Evolutionary conservation across 2,329 filamentous ascomycete genomes (phyloP), one percentile per base, ranked within the genome.

Genomic region (Pyrenochaeta sp.): DNA sequence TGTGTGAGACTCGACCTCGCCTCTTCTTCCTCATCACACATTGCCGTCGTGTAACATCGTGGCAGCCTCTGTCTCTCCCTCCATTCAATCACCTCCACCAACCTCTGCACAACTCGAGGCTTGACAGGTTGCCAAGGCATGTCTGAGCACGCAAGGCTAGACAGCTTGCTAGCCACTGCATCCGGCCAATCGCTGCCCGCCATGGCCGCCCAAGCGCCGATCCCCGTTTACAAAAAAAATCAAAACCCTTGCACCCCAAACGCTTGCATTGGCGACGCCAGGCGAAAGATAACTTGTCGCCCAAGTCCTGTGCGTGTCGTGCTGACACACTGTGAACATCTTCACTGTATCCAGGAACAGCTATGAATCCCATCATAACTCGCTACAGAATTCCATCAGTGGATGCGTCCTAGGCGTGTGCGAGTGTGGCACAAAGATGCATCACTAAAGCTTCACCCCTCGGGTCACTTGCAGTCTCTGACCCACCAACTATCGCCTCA

Each of bases 71-170:
- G 51, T 54, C 41, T 49, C 51, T 45, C 46, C 56, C 58, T 61
- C 53, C 46, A 44, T 49, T 55, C 55, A 62, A n/a, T n/a, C n/a
- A n/a, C n/a, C n/a, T n/a, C 54, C 50, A 46, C 58, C 56, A 60
- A 52, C 58, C 55, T 64, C 45, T 70, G 67, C 68, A 71, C 69
- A 72, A 69, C 60, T 69, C 56, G 39, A 59, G 54, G 50, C 55
- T 58, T 51, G 39, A 59, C 53, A 54, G 56, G 58, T 49, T 58
- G 64, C 59, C 61, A 67, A 66, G 62, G 33, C 45, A 48, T 54
- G 58, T 56, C 61, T 59, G 53, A 56, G 58, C 63, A 61, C 46
- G 47, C 58, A 58, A 47, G 63, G 60, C 66, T 66, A 64, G 62
- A 56, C 58, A 57, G 51, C 17, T 36, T 49, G 49, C 55, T 66